These are phyloP conservation scores for Hymenoscyphus infarciens DNA, from an alignment of 2,329 filamentous ascomycete genomes.

Conservation along the genomic window DNA sequence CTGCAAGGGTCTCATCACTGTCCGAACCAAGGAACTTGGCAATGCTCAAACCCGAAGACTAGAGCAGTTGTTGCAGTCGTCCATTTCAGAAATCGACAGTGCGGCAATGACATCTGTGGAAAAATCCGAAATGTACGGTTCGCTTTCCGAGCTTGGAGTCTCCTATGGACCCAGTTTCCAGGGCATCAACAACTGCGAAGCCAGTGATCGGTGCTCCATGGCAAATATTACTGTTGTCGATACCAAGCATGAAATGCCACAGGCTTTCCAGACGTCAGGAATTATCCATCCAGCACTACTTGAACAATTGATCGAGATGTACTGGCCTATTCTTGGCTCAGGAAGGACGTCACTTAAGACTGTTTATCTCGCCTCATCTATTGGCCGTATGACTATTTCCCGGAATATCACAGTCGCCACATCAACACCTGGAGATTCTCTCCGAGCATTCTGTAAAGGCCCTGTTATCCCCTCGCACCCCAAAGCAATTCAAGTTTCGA, in stretches of 20 bases:
- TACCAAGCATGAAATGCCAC: conserved; percentile 45
- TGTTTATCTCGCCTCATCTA: conserved; percentile 44
- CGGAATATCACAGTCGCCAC: conserved; percentile 35
- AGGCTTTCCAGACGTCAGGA: conserved; percentile 40
- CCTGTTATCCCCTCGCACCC: conserved; percentile 30
- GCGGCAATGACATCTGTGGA: conserved; percentile 33
- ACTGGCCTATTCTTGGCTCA: conserved; percentile 39
- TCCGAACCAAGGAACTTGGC: conserved; percentile 39
- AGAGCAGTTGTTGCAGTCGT: conserved; percentile 31
- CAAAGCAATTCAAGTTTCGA: conserved; percentile 39
- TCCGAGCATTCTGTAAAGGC: conserved; percentile 41
- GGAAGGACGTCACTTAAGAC: conserved; percentile 35
- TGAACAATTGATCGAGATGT: conserved; percentile 45
- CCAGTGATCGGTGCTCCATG: conserved; percentile 34
- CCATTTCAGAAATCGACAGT: conserved; percentile 34
- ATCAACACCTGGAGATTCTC: conserved; percentile 37
- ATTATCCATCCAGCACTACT: conserved; percentile 46
- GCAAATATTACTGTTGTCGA: conserved; percentile 41
- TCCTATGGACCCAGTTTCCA: conserved; percentile 51
- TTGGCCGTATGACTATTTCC: conserved; percentile 40
- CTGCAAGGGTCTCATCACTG: conserved; percentile 50
- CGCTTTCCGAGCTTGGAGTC: conserved; percentile 46
- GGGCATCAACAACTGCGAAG: conserved; percentile 45
- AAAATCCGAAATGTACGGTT: conserved; percentile 43
- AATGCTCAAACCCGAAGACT: conserved; percentile 11